Conservation (phyloP, 805 yeast genomes). For the Wickerhamia fluorescens region DNA sequence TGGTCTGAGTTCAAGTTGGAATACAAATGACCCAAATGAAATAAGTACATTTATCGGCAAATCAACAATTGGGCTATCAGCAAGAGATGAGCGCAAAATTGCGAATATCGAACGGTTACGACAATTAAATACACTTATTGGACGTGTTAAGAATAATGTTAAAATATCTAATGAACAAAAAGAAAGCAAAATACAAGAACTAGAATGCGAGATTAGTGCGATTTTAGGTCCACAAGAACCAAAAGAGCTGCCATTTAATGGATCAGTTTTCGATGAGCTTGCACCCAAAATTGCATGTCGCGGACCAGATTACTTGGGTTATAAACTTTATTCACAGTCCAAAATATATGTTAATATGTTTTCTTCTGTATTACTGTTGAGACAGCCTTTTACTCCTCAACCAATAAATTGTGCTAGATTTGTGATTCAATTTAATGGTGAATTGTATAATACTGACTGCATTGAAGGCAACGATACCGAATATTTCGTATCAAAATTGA, state of each 20-base stretch:
- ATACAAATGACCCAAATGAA: not conserved
- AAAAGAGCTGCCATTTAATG: conserved; percentile 1
- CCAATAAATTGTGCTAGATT: conserved; percentile 40
- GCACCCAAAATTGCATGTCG: conserved; percentile 21
- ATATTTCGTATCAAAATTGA: conserved; percentile 38
- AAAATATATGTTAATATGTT: conserved; percentile 27
- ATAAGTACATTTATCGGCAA: not conserved
- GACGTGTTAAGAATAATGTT: conserved; percentile 20
- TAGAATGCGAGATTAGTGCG: conserved; percentile 10
- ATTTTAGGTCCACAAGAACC: not conserved
- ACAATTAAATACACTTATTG: conserved; percentile 17
- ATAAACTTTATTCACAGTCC: conserved; percentile 7
- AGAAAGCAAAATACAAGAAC: conserved; percentile 3
- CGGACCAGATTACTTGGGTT: conserved; percentile 53
- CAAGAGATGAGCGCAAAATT: conserved; percentile 12
- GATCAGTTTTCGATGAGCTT: conserved; percentile 1
- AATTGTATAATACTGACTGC: conserved; percentile 62
- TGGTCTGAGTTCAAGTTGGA: too few relatives aligned
- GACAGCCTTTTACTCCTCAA: conserved; percentile 75
- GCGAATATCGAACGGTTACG: conserved; percentile 19
- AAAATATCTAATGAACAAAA: conserved; percentile 13
- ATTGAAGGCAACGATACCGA: conserved; percentile 53
- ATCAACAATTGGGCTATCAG: not conserved
- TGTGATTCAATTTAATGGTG: conserved; percentile 82
- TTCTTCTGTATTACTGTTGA: conserved; percentile 73